These are phyloP conservation scores for Tilletia caries DNA, from an alignment of 1,284 basidiomycete genomes.

Conservation along the genomic window DNA sequence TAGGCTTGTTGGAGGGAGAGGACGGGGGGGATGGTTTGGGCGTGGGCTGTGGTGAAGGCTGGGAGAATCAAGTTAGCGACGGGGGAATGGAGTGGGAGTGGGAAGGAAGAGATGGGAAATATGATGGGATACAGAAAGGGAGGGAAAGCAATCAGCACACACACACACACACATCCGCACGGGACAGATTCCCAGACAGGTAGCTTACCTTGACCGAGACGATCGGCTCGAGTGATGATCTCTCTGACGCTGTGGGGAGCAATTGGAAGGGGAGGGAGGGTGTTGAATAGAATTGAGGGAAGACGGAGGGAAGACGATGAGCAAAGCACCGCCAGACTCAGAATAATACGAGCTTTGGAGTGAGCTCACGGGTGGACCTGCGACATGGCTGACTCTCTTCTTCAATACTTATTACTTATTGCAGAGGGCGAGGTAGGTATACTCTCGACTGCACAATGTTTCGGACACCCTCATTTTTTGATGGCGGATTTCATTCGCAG, in stretches of 20 bases:
- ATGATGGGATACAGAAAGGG: background rate
- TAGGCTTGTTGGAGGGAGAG: constrained; percentile 2
- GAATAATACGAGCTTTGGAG: background rate
- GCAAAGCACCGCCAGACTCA: too few species aligned
- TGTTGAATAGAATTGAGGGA: too few species aligned
- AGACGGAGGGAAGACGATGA: too few species aligned
- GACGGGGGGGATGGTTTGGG: constrained; percentile 1
- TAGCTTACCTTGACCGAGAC: background rate
- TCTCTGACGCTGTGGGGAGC: background rate
- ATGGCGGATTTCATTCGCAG: too few species aligned
- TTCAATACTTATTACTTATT: too few species aligned
- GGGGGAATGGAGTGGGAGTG: background rate
- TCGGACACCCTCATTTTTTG: too few species aligned
- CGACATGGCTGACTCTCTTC: too few species aligned
- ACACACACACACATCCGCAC: too few species aligned
- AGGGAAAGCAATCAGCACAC: background rate
- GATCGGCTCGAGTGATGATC: constrained; percentile 6
- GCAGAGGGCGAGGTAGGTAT: too few species aligned
- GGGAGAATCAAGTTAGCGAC: background rate
- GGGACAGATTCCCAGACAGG: too few species aligned
- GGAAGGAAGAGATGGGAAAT: background rate
- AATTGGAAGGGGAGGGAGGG: too few species aligned
- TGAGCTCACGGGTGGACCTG: background rate
- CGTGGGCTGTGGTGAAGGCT: background rate
- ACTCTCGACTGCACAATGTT: too few species aligned